phyloP scores from a whole-genome alignment of 331 rosid genomes.

The Cucumis variabilis region DNA sequence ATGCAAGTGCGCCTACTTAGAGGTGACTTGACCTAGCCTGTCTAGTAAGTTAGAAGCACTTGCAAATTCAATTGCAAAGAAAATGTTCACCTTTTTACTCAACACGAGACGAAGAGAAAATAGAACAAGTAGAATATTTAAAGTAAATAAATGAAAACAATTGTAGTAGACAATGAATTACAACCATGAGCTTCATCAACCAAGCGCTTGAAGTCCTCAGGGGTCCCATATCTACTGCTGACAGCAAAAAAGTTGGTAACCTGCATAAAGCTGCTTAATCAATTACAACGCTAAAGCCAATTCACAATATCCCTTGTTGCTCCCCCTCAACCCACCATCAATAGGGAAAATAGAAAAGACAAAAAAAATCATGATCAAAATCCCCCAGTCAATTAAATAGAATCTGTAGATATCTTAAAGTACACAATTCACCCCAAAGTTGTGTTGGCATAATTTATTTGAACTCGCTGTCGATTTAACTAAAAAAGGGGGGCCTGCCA shows the following conservation, averaged over 20 bases:
- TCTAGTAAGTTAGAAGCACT: background rate
- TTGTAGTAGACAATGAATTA: constrained; percentile 35
- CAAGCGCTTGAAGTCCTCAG: constrained; percentile 95
- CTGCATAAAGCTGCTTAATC: constrained; percentile 57
- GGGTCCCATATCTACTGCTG: constrained; percentile 96
- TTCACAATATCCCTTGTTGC: background rate
- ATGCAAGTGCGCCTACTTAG: too few relatives aligned
- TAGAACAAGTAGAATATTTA: constrained; percentile 3
- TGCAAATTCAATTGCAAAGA: background rate
- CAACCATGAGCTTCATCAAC: constrained; percentile 98
- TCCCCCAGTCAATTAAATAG: background rate
- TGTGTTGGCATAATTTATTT: constrained; percentile 2
- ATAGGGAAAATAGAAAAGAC: background rate
- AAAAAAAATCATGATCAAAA: background rate
- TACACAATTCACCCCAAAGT: background rate
- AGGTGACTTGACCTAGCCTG: background rate
- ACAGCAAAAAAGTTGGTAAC: constrained; percentile 89
- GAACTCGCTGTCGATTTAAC: background rate
- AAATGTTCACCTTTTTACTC: background rate
- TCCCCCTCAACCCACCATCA: background rate
- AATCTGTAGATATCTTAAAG: constrained; percentile 10
- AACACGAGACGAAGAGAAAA: background rate
- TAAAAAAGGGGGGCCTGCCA: background rate
- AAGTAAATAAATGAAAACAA: constrained; percentile 8
- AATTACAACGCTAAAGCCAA: background rate